Conservation (phyloP, 202 grass and related monocot genomes). For the Schoenoplectus triqueter region DNA sequence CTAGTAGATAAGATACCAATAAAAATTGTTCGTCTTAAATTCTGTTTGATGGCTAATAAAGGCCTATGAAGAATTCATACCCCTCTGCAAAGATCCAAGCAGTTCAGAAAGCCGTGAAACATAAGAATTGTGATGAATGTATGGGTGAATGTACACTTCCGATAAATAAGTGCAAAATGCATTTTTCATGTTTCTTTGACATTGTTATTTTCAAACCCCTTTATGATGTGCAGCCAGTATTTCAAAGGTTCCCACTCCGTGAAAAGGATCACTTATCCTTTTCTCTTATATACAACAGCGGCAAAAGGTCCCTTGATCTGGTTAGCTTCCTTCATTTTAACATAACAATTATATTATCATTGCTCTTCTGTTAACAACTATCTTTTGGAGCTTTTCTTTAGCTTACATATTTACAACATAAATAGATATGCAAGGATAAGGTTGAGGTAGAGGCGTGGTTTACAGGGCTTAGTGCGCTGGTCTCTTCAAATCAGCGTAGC, state of each 20-base stretch:
- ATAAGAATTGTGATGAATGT: not conserved
- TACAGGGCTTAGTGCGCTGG: slow-evolving; percentile 70
- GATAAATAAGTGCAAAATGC: not conserved
- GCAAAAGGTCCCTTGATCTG: slow-evolving; percentile 78
- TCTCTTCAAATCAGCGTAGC: slow-evolving; percentile 64
- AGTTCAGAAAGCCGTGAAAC: not conserved
- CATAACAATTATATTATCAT: not conserved
- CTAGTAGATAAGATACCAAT: not conserved
- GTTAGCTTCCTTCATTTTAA: slow-evolving; percentile 44
- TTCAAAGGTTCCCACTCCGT: slow-evolving; percentile 70
- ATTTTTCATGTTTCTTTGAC: slow-evolving; percentile 10
- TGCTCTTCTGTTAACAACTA: not conserved
- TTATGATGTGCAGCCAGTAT: slow-evolving; percentile 57
- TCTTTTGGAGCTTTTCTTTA: not conserved
- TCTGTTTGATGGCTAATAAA: not conserved
- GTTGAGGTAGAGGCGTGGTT: slow-evolving; percentile 85
- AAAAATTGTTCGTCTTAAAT: not conserved
- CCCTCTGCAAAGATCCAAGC: not conserved
- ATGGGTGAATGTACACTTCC: not conserved
- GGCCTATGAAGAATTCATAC: not conserved
- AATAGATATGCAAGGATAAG: slow-evolving; percentile 98
- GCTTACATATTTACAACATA: slow-evolving; percentile 3
- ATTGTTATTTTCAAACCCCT: not conserved
- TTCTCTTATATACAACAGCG: slow-evolving; percentile 83
- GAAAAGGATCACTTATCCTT: slow-evolving; percentile 91